Conservation (phyloP, 768 basidiomycete species). For the Cystobasidium ongulense region DNA sequence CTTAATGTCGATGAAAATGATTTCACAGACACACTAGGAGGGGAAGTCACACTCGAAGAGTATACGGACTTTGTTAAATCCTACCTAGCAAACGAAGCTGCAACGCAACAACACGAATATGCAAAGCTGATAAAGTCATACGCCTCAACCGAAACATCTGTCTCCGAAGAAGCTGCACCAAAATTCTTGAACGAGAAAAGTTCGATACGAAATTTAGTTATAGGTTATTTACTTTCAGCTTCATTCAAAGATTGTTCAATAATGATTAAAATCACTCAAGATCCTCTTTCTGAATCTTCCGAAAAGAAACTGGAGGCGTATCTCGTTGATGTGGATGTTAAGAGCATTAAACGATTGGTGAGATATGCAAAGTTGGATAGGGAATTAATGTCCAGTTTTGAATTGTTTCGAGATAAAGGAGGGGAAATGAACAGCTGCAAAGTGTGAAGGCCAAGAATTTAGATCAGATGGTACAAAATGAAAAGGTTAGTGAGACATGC, state of each 20-base stretch:
- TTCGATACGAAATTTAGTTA: slow-evolving; percentile 55
- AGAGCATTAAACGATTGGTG: slow-evolving; percentile 2
- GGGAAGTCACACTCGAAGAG: slow-evolving; percentile 57
- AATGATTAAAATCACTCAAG: slow-evolving; percentile 49
- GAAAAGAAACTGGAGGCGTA: background rate
- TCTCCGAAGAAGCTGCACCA: background rate
- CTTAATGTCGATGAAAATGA: slow-evolving; percentile 30
- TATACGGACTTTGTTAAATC: slow-evolving; percentile 59
- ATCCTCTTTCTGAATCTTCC: background rate
- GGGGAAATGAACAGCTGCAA: background rate
- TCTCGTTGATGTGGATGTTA: slow-evolving; percentile 27
- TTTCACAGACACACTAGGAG: slow-evolving; percentile 26
- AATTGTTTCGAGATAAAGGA: background rate
- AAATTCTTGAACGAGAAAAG: background rate
- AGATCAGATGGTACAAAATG: no score
- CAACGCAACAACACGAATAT: background rate
- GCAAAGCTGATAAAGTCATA: background rate
- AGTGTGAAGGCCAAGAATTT: no score
- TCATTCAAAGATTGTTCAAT: slow-evolving; percentile 95
- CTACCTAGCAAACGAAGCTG: slow-evolving; percentile 46
- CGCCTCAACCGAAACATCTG: background rate
- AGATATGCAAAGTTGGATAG: slow-evolving; percentile 18
- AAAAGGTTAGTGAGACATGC: no score
- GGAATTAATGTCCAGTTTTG: slow-evolving; percentile 50
- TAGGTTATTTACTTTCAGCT: slow-evolving; percentile 76